Evolutionary conservation across 257 asterid genomes (phyloP).

Genomic region (Ajuga chamaepitys): DNA sequence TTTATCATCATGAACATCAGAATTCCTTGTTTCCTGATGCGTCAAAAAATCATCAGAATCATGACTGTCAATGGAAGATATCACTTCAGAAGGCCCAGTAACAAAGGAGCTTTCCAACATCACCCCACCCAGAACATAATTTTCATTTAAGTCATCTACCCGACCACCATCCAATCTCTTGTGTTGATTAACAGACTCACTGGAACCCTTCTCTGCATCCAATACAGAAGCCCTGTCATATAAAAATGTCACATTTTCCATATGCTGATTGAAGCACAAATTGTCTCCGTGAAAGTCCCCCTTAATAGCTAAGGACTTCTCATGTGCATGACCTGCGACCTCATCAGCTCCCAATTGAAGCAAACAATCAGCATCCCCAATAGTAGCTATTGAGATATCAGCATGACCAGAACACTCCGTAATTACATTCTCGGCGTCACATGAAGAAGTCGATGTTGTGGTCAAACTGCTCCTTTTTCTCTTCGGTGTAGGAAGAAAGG

Average conservation of each 20-base stretch:
- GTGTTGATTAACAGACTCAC: slow-evolving; percentile 12
- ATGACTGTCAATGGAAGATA: slow-evolving; percentile 17
- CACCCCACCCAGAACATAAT: slow-evolving; percentile 15
- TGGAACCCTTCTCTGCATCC: slow-evolving; percentile 15
- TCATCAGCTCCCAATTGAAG: slow-evolving; percentile 20
- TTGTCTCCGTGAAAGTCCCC: slow-evolving; percentile 8
- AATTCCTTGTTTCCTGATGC: slow-evolving; percentile 13
- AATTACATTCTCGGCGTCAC: slow-evolving; percentile 2
- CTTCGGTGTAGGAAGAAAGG: slow-evolving; percentile 15
- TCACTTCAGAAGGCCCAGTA: slow-evolving; percentile 18
- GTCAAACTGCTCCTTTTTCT: slow-evolving; percentile 24
- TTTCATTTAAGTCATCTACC: slow-evolving; percentile 8
- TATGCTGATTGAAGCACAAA: slow-evolving; percentile 12
- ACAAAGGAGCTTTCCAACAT: slow-evolving; percentile 10
- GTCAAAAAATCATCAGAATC: slow-evolving; percentile 20
- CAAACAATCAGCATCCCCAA: slow-evolving; percentile 8
- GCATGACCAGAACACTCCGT: slow-evolving; percentile 6
- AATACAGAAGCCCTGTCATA: slow-evolving; percentile 15
- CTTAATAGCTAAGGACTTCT: slow-evolving; percentile 8
- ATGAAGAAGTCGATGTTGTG: slow-evolving; percentile 10
- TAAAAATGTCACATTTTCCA: slow-evolving; percentile 11
- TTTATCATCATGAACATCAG: slow-evolving; percentile 15
- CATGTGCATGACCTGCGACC: slow-evolving; percentile 11
- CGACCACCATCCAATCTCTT: slow-evolving; percentile 8
- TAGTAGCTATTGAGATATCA: slow-evolving; percentile 3